These are phyloP conservation scores for Pharnaceum exiguum DNA, from an alignment of 148 eudicot species.

Conservation along the genomic window DNA sequence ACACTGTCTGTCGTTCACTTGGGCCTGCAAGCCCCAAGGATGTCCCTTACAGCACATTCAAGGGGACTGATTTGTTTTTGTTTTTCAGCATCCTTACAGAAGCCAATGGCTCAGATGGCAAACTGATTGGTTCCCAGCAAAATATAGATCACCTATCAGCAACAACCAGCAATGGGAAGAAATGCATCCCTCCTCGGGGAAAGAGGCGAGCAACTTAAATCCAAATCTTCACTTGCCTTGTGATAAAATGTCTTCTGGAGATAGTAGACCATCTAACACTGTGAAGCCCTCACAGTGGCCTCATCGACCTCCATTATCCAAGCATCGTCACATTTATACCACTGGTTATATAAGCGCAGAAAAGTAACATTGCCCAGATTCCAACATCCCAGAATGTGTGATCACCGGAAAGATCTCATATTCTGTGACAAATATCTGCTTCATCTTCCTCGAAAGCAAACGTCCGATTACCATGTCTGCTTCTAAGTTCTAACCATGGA, in stretches of 20 bases:
- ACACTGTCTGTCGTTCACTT: background rate
- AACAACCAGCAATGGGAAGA: conserved; percentile 63
- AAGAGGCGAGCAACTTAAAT: conserved; percentile 39
- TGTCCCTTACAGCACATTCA: background rate
- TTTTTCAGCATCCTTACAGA: background rate
- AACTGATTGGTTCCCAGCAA: background rate
- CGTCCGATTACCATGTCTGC: conserved; percentile 60
- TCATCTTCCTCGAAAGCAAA: conserved; percentile 42
- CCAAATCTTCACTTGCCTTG: conserved; percentile 58
- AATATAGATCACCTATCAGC: conserved; percentile 11
- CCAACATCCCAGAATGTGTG: conserved; percentile 61
- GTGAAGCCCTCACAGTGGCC: conserved; percentile 61
- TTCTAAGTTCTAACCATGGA: conserved; percentile 61
- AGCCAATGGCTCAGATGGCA: background rate
- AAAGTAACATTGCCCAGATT: conserved; percentile 77
- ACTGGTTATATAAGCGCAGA: conserved; percentile 61
- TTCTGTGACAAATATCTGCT: conserved; percentile 43
- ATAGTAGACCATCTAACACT: conserved; percentile 82
- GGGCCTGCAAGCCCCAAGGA: conserved; percentile 11
- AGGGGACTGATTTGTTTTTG: background rate
- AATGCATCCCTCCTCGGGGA: conserved; percentile 37
- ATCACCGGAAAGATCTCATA: conserved; percentile 82
- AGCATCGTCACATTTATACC: conserved; percentile 90
- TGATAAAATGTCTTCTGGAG: conserved; percentile 75
- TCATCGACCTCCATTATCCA: conserved; percentile 72